Evolutionary conservation across 495 filamentous ascomycete genomes (phyloP).

Genomic region (Neurospora sp.): DNA sequence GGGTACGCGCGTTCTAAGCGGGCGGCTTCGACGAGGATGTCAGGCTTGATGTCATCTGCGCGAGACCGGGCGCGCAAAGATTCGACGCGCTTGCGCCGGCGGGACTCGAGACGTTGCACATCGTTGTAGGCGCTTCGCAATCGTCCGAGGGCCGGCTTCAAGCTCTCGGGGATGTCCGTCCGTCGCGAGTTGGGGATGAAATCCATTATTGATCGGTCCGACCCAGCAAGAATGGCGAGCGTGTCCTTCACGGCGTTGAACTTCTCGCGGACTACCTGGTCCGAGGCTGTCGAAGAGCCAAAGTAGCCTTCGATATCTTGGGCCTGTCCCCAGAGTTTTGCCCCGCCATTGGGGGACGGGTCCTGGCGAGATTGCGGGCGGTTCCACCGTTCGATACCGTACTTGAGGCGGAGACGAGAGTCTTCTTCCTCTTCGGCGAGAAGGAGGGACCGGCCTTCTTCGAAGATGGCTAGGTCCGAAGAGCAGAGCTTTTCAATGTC

Average conservation of each 20-base stretch:
- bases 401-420: constrained; percentile 58
- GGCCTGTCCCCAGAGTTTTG: constrained; percentile 65
- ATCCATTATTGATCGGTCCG: constrained; percentile 69
- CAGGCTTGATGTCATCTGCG: constrained; percentile 79
- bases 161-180: constrained; percentile 62
- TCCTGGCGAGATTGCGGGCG: constrained; percentile 52
- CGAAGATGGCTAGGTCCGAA: constrained; percentile 63
- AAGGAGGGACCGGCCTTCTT: constrained; percentile 70
- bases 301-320: constrained; percentile 82
- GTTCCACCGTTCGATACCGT: constrained; percentile 81
- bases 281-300: constrained; percentile 71
- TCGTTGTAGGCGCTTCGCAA: constrained; percentile 75
- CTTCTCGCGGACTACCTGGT: constrained; percentile 71
- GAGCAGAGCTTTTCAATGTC: constrained; percentile 80
- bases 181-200: constrained; percentile 81
- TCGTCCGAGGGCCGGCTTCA: constrained; percentile 67
- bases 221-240: constrained; percentile 63
- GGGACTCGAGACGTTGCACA: constrained; percentile 66
- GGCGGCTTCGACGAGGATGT: constrained; percentile 71
- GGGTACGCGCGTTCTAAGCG: constrained; percentile 78
- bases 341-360: constrained; percentile 45
- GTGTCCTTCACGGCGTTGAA: constrained; percentile 63
- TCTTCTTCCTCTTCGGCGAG: constrained; percentile 77
- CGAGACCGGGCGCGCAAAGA: constrained; percentile 65
- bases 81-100: constrained; percentile 67